A percentile compares a stretch with the other conserved stretches of the same genome.
phyloP scores from a whole-genome alignment of 345 rosid species.

The Streptanthus diversifolius region DNA sequence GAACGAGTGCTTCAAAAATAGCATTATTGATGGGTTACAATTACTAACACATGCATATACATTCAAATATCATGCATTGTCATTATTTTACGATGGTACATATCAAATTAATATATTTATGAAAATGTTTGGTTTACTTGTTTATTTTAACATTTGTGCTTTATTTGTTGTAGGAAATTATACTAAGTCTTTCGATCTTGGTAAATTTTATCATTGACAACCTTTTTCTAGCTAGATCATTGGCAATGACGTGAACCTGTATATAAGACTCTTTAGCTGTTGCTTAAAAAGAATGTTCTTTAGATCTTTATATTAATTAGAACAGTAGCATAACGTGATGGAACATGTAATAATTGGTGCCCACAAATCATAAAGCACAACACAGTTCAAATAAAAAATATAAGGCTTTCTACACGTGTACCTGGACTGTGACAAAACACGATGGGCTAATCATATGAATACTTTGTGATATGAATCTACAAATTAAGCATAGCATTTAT shows the following conservation, averaged over 20 bases:
- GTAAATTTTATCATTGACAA: too few species aligned
- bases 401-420: slow-evolving; percentile 6
- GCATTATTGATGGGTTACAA: too few species aligned
- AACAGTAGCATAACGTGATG: slow-evolving; percentile 13
- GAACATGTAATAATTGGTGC: slow-evolving; percentile 21
- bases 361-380: not conserved
- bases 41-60: too few species aligned
- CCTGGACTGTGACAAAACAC: not conserved
- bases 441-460: slow-evolving; percentile 9
- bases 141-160: too few species aligned
- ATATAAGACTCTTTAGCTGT: slow-evolving; percentile 4
- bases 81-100: too few species aligned
- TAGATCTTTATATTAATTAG: not conserved
- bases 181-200: too few species aligned
- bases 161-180: too few species aligned
- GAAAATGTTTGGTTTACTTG: too few species aligned
- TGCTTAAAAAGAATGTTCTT: slow-evolving; percentile 32
- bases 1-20: not conserved
- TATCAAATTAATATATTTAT: too few species aligned
- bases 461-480: not conserved
- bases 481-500: not conserved
- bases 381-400: not conserved
- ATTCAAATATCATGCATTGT: too few species aligned
- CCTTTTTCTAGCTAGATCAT: slow-evolving; percentile 6
- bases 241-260: not conserved